phyloP scores from a whole-genome alignment of 2,329 filamentous ascomycete genomes.

The Scedosporium minutisporum region DNA sequence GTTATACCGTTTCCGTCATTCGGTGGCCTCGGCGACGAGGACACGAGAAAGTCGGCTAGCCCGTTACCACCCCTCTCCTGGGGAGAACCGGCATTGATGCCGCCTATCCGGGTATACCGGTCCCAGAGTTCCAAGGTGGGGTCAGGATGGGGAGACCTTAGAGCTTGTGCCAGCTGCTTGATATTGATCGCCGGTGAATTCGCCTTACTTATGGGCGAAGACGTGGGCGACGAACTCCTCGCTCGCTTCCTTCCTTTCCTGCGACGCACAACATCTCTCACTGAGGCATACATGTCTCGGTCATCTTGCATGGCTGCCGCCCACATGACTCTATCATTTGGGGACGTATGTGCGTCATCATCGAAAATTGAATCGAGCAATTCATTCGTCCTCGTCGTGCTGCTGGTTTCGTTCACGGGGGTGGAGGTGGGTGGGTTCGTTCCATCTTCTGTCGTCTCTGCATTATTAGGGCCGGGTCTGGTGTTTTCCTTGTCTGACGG shows the following conservation, averaged over 20 bases:
- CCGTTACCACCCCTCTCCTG: constrained; percentile 43
- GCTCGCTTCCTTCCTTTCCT: constrained; percentile 46
- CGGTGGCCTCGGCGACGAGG: constrained; percentile 54
- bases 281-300: constrained; percentile 9
- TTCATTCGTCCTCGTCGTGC: not conserved
- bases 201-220: constrained; percentile 48
- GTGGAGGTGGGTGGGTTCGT: constrained; percentile 1
- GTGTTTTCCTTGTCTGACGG: constrained; percentile 5
- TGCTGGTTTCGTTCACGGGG: not conserved
- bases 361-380: not conserved
- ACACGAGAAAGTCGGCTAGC: constrained; percentile 57
- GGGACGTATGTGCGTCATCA: constrained; percentile 11
- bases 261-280: constrained; percentile 7
- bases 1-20: constrained; percentile 27
- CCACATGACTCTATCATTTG: constrained; percentile 9
- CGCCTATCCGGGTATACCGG: constrained; percentile 50
- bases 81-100: constrained; percentile 29
- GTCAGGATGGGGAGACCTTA: constrained; percentile 61
- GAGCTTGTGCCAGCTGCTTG: constrained; percentile 44
- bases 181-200: constrained; percentile 43
- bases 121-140: constrained; percentile 71
- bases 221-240: constrained; percentile 62
- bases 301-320: constrained; percentile 4
- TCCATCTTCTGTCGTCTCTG: not conserved
- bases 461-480: not conserved